Base-by-base conservation (phyloP, 345 rosid species). In the Lepidium didymum region DNA sequence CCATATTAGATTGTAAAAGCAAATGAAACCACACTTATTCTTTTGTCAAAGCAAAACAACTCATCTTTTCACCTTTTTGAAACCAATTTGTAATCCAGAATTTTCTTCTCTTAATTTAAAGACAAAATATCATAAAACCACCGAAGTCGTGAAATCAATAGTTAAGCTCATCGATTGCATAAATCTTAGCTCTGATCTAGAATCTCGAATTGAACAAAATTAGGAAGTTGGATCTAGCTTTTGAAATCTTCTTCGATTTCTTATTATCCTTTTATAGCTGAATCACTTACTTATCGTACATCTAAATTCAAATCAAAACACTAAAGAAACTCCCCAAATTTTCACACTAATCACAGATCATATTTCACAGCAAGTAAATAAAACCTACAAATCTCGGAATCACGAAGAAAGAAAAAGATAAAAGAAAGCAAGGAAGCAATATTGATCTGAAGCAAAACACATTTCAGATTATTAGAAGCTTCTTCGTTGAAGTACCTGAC, bases 401-500 rank as follows among this genome's bases (percentile, higher is more conserved):
- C 49, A 40, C 53, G 68, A 41, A 44, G 52, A 21, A 50, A 7
- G 10, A 8, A 6, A 55, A 52, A 7, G 10, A 8, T 4, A 55
- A 52, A 18, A 4, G 58, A 8, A 41, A 51, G 38, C 34, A 66
- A 25, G 44, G 6, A 27, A 56, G 4, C 31, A 46, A 31, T 12
- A 47, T 23, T 66, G 77, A 66, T 58, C 9, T 57, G 52, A 69
- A 45, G 13, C 14, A 34, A 3, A 15, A 44, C 49, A 56, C 36
- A 46, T 55, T 70, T 45, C 13, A 42, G 27, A 3, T 47, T 21
- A 15, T 3, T 2, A 10, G 50, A 21, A 27, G 29, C 0, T 25
- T 40, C 14, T 52, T 46, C 7, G 21, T 4, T 0, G 16, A 27
- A 6, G 37, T 76, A 92, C 96, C 90, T 78, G 85, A 14, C 73